phyloP scores from a whole-genome alignment of 257 asterid species.

The Fraxinus americana region DNA sequence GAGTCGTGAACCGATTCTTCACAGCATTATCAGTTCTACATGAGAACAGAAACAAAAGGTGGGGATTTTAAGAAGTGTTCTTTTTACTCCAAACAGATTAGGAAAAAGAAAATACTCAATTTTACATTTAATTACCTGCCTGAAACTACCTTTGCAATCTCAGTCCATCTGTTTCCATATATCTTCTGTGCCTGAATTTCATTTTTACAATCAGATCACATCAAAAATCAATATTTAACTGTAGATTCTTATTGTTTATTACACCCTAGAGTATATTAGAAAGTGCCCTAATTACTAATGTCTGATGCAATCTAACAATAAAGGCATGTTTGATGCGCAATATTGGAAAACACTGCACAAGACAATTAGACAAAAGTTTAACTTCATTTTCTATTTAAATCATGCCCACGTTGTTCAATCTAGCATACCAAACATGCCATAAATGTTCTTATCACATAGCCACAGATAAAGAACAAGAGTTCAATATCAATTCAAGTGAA shows the following conservation, averaged over 20 bases:
- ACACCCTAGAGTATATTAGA: not conserved
- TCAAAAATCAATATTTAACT: conserved; percentile 4
- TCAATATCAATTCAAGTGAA: not conserved
- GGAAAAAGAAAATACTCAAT: too few species aligned
- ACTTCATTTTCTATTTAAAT: too few species aligned
- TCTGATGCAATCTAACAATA: not conserved
- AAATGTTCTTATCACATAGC: conserved; percentile 9
- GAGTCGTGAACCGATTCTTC: conserved; percentile 94
- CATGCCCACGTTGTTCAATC: not conserved
- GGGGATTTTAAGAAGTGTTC: not conserved
- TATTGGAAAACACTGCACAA: too few species aligned
- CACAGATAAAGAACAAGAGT: conserved; percentile 1
- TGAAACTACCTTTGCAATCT: too few species aligned
- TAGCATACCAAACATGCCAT: not conserved
- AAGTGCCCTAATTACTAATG: not conserved
- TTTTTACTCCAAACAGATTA: too few species aligned
- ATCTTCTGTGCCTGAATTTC: conserved; percentile 86
- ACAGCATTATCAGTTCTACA: conserved; percentile 97
- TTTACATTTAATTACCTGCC: too few species aligned
- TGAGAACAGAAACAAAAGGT: conserved; percentile 13
- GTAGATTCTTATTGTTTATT: not conserved
- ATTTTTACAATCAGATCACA: conserved; percentile 32
- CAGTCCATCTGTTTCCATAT: too few species aligned
- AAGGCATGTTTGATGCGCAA: not conserved
- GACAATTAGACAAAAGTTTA: too few species aligned